Conservation (phyloP, 495 filamentous ascomycete species). For the Penicillium verhagenii region DNA sequence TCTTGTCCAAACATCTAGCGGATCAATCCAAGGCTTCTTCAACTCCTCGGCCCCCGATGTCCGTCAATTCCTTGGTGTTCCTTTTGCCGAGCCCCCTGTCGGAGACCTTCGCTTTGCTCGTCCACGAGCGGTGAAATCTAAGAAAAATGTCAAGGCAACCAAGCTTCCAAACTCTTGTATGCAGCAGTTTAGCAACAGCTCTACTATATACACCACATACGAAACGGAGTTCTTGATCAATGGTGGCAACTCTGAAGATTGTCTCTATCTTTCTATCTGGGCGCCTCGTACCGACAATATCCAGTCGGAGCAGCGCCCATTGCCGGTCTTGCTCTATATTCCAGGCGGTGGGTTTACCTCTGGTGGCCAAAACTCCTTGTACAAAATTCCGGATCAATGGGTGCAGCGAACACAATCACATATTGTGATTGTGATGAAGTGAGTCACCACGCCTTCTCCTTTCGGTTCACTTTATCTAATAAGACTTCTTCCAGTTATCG, state of each 20-base stretch:
- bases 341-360: constrained; percentile 10
- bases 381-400: constrained; percentile 13
- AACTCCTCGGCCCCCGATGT: constrained; percentile 19
- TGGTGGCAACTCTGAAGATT: constrained; percentile 27
- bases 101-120: constrained; percentile 16
- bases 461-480: not conserved
- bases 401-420: constrained; percentile 11
- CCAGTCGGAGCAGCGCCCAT: not conserved
- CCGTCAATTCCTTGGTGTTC: constrained; percentile 34
- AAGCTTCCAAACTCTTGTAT: constrained; percentile 14
- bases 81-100: constrained; percentile 26
- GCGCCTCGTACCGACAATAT: constrained; percentile 3
- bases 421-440: constrained; percentile 17
- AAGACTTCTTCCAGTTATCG: constrained; percentile 5
- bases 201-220: constrained; percentile 8
- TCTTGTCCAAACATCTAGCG: not conserved
- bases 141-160: not conserved
- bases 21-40: not conserved
- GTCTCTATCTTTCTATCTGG: constrained; percentile 36
- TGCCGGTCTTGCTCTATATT: constrained; percentile 13
- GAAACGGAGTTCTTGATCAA: constrained; percentile 3
- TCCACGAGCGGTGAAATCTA: constrained; percentile 6
- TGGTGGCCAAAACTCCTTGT: constrained; percentile 8
- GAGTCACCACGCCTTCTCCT: not conserved
- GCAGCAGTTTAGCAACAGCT: constrained; percentile 2